These are phyloP conservation scores for Penicillium occitanis DNA, from an alignment of 2,329 filamentous ascomycete genomes.

Conservation along the genomic window DNA sequence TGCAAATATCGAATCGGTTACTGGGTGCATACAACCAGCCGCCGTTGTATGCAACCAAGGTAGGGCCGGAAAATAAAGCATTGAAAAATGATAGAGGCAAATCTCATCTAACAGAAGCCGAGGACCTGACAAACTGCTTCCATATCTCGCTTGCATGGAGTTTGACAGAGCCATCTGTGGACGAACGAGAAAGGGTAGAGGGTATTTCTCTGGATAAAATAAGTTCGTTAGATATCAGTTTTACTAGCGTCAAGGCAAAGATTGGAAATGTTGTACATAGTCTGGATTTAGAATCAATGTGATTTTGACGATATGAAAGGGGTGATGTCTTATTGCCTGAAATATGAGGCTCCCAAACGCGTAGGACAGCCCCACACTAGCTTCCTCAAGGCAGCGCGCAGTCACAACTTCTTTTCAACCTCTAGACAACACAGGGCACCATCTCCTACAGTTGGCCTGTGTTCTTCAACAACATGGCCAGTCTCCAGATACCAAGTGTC, in stretches of 20 bases:
- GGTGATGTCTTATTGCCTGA: not conserved
- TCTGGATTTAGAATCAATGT: conserved; percentile 27
- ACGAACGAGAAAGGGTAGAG: conserved; percentile 38
- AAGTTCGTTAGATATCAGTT: conserved; percentile 50
- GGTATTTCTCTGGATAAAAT: conserved; percentile 33
- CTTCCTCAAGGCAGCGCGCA: not conserved
- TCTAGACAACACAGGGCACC: no score
- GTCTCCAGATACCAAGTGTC: conserved; percentile 34
- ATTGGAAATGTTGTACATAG: conserved; percentile 66
- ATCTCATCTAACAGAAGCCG: conserved; percentile 14
- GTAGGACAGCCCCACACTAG: conserved; percentile 11
- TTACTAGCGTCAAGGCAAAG: conserved; percentile 68
- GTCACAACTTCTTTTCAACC: not conserved
- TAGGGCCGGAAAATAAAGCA: conserved; percentile 24
- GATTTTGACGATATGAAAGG: not conserved
- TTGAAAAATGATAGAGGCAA: conserved; percentile 23
- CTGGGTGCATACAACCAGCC: conserved; percentile 65
- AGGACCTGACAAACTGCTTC: conserved; percentile 61
- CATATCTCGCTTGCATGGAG: conserved; percentile 92
- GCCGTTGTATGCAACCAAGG: conserved; percentile 59
- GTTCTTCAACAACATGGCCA: conserved; percentile 22
- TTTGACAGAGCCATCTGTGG: conserved; percentile 54
- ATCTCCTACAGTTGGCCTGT: not conserved
- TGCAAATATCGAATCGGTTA: conserved; percentile 65
- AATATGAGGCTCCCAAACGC: not conserved